Conservation (phyloP, 495 filamentous ascomycete genomes). For the Daldinia childiae region DNA sequence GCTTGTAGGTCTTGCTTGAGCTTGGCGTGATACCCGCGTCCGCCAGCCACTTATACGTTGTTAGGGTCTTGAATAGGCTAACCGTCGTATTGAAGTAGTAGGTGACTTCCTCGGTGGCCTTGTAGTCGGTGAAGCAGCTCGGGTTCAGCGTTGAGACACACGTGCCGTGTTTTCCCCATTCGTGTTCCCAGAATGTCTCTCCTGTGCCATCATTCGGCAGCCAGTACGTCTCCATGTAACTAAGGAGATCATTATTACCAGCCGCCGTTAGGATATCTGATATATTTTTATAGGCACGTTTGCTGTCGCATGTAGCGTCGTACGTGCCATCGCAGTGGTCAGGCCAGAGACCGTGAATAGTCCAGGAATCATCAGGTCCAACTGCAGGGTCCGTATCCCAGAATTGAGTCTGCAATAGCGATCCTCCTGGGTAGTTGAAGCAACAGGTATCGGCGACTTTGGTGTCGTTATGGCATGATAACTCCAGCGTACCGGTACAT, state of each 20-base stretch:
- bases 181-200: slow-evolving; percentile 78
- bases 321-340: slow-evolving; percentile 83
- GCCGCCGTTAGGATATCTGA: slow-evolving; percentile 47
- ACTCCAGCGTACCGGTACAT: slow-evolving; percentile 17
- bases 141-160: slow-evolving; percentile 74
- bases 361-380: slow-evolving; percentile 80
- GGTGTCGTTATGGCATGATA: slow-evolving; percentile 52
- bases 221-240: slow-evolving; percentile 80
- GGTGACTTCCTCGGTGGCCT: slow-evolving; percentile 60
- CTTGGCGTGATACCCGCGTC: slow-evolving; percentile 71
- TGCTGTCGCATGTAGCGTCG: slow-evolving; percentile 70
- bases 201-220: slow-evolving; percentile 63
- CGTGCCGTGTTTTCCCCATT: slow-evolving; percentile 84
- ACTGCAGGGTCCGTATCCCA: slow-evolving; percentile 78
- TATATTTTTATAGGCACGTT: slow-evolving; percentile 74
- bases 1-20: slow-evolving; percentile 67
- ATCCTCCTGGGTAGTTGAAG: slow-evolving; percentile 80
- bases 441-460: slow-evolving; percentile 68
- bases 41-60: slow-evolving; percentile 64
- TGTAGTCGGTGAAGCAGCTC: slow-evolving; percentile 71
- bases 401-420: slow-evolving; percentile 81
- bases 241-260: slow-evolving; percentile 55
- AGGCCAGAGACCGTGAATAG: slow-evolving; percentile 84
- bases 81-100: slow-evolving; percentile 66
- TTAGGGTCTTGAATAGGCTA: slow-evolving; percentile 63